These are phyloP conservation scores for Inosperma sp. DNA, from an alignment of 768 basidiomycete species.

Conservation along the genomic window DNA sequence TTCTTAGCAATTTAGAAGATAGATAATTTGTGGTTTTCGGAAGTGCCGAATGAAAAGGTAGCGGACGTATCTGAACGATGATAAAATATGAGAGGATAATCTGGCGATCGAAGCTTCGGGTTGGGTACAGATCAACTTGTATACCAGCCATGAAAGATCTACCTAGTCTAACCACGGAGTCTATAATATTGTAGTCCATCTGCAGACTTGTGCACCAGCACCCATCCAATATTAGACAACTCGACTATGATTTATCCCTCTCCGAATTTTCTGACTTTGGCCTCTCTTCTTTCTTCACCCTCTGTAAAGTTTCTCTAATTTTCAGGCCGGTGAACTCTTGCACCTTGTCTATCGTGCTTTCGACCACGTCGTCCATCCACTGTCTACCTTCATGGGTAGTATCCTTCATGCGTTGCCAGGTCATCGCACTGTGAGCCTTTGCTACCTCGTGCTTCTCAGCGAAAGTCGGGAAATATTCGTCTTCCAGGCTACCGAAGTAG, in stretches of 20 bases:
- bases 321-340: constrained; percentile 73
- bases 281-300: constrained; percentile 4
- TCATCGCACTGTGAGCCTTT: constrained; percentile 55
- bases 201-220: no score
- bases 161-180: no score
- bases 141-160: no score
- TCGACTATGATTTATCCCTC: not conserved
- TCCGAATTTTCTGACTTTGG: not conserved
- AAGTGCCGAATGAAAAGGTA: no score
- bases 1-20: no score
- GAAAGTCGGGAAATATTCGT: constrained; percentile 59
- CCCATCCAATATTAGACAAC: no score
- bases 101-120: no score
- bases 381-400: constrained; percentile 44
- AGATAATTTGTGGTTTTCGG: no score
- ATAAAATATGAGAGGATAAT: no score
- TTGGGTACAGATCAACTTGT: no score
- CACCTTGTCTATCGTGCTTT: constrained; percentile 46
- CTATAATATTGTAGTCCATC: no score
- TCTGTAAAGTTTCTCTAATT: constrained; percentile 46
- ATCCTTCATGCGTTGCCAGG: constrained; percentile 53
- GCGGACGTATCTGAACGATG: no score
- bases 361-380: constrained; percentile 41
- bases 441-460: constrained; percentile 66
- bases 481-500: constrained; percentile 69